Conservation (phyloP, 1,284 basidiomycete species). For the Cutaneotrichosporon arboriforme region DNA sequence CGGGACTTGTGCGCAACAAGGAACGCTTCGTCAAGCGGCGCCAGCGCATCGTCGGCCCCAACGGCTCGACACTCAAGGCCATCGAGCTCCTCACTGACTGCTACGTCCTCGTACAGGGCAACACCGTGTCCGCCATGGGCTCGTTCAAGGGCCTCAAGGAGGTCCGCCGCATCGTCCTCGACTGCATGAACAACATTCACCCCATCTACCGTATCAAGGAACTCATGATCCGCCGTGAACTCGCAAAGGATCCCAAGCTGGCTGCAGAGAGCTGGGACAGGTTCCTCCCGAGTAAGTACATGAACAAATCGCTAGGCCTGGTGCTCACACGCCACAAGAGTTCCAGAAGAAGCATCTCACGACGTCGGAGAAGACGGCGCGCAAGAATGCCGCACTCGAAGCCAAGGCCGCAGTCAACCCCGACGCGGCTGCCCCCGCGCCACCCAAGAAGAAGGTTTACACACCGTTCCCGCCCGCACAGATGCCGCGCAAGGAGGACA, state of each 20-base stretch:
- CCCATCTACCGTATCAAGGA: conserved; percentile 99
- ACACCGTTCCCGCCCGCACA: conserved; percentile 98
- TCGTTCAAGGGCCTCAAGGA: conserved; percentile 92
- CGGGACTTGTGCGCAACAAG: conserved; percentile 88
- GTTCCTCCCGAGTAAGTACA: conserved; percentile 68
- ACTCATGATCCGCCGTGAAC: conserved; percentile 96
- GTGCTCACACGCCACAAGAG: conserved; percentile 42
- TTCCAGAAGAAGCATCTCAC: conserved; percentile 90
- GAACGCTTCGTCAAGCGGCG: conserved; percentile 94
- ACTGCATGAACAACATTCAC: conserved; percentile 99
- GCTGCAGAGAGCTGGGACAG: conserved; percentile 94
- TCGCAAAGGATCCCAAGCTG: conserved; percentile 96
- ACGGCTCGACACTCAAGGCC: conserved; percentile 96
- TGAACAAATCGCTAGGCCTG: no score
- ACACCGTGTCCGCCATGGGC: conserved; percentile 96
- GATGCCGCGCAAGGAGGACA: conserved; percentile 87
- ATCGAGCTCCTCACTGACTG: conserved; percentile 96
- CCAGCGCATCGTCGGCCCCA: conserved; percentile 94
- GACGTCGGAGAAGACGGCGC: conserved; percentile 82
- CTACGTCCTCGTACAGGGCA: conserved; percentile 97
- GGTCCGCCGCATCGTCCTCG: conserved; percentile 87
- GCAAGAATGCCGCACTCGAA: conserved; percentile 64
- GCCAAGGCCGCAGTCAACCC: conserved; percentile 12
- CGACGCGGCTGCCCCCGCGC: conserved; percentile 2
- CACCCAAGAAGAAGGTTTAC: conserved; percentile 83